Evolutionary conservation across 306 rosid species (phyloP).

Genomic region (Comarum palustre): DNA sequence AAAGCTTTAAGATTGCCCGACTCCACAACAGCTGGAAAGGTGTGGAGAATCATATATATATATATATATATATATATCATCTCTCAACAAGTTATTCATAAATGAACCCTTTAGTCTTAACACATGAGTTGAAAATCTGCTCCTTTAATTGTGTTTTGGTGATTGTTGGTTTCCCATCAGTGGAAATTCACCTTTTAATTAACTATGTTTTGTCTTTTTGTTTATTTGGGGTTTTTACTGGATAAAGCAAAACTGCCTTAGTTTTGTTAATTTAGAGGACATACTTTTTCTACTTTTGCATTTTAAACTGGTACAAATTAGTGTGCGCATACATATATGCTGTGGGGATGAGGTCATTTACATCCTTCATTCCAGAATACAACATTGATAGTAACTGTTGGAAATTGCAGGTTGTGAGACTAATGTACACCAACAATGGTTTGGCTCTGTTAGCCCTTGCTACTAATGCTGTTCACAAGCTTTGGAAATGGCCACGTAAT

Average conservation of each 20-base stretch:
- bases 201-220: not conserved
- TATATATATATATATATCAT: not conserved
- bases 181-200: not conserved
- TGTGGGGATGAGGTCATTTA: not conserved
- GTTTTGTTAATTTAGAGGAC: not conserved
- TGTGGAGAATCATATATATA: not conserved
- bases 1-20: constrained; percentile 39
- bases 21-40: constrained; percentile 37
- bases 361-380: not conserved
- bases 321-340: not conserved
- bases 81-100: not conserved
- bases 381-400: constrained; percentile 6
- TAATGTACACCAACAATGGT: constrained; percentile 46
- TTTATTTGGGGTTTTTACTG: not conserved
- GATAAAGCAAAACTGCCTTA: not conserved
- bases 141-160: not conserved
- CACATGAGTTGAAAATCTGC: not conserved
- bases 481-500: constrained; percentile 48
- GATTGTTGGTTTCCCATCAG: not conserved
- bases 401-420: constrained; percentile 37
- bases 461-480: constrained; percentile 46
- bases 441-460: constrained; percentile 34
- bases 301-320: not conserved
- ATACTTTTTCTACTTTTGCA: not conserved
- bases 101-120: not conserved